A percentile compares a stretch with the other conserved stretches of the same genome.
phyloP scores from a whole-genome alignment of 371 early-diverging fungal species.

The Syncephalis fuscata region DNA sequence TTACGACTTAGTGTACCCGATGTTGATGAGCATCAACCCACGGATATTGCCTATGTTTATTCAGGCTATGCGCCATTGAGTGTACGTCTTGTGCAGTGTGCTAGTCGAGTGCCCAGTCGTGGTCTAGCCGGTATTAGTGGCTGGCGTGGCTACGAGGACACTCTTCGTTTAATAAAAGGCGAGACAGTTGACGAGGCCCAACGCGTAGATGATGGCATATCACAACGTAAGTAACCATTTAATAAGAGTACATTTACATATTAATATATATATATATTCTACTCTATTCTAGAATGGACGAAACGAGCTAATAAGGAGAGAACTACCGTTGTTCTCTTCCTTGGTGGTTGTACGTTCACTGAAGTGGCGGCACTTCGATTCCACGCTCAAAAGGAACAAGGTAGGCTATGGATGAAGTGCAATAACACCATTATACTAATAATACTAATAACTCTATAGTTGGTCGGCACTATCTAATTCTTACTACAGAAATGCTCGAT shows the following conservation, averaged over 20 bases:
- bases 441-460: too few species aligned
- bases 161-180: slow-evolving; percentile 56
- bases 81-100: slow-evolving; percentile 76
- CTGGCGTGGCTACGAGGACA: slow-evolving; percentile 81
- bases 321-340: slow-evolving; percentile 71
- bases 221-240: background rate
- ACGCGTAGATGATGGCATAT: slow-evolving; percentile 29
- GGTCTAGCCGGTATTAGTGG: slow-evolving; percentile 17
- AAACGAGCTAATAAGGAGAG: slow-evolving; percentile 7
- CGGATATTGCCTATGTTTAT: slow-evolving; percentile 83
- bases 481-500: too few species aligned
- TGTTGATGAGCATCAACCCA: slow-evolving; percentile 67
- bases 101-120: slow-evolving; percentile 11
- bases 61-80: slow-evolving; percentile 87
- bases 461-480: too few species aligned
- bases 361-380: slow-evolving; percentile 81
- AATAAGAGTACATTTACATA: background rate
- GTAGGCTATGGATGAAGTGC: slow-evolving; percentile 10
- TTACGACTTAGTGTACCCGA: slow-evolving; percentile 73
- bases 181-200: slow-evolving; percentile 61
- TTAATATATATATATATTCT: background rate
- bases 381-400: slow-evolving; percentile 56
- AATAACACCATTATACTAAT: too few species aligned
- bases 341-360: slow-evolving; percentile 92
- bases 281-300: background rate